phyloP scores from a whole-genome alignment of 176 grass and related monocot species.

The Neostapfia colusana region DNA sequence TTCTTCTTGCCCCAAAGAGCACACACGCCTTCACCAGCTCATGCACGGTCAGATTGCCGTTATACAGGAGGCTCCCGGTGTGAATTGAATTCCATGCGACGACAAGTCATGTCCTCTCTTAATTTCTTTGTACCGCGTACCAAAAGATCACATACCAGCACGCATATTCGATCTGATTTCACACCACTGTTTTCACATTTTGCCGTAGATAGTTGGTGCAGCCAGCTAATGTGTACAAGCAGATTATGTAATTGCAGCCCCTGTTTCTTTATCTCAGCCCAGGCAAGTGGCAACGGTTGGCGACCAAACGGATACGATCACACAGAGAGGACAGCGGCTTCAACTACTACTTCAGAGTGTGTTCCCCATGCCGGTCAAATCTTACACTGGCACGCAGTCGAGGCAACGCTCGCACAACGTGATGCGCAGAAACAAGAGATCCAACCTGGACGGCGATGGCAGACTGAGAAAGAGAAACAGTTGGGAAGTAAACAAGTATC shows the following conservation, averaged over 20 bases:
- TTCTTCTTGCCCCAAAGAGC: not conserved
- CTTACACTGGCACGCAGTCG: not conserved
- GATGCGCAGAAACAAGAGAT: not conserved
- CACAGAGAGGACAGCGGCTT: no score
- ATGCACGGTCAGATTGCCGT: slow-evolving; percentile 15
- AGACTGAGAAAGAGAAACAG: not conserved
- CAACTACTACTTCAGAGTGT: not conserved
- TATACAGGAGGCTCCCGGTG: not conserved
- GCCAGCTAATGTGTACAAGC: not conserved
- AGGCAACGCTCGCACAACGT: slow-evolving; percentile 24
- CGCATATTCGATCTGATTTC: slow-evolving; percentile 1
- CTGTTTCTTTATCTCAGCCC: not conserved
- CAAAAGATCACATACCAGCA: not conserved
- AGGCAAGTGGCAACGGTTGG: not conserved
- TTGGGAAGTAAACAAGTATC: not conserved
- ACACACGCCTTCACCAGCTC: not conserved
- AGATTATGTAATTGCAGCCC: slow-evolving; percentile 14
- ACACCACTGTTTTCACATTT: slow-evolving; percentile 18
- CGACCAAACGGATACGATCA: not conserved
- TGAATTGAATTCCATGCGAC: slow-evolving; percentile 19
- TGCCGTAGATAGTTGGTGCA: not conserved
- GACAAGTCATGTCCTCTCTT: slow-evolving; percentile 26
- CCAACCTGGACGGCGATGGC: slow-evolving; percentile 13
- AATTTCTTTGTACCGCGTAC: slow-evolving; percentile 34
- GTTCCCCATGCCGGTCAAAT: not conserved